phyloP scores from a whole-genome alignment of 768 basidiomycete genomes.

The Psilocybe azurescens region DNA sequence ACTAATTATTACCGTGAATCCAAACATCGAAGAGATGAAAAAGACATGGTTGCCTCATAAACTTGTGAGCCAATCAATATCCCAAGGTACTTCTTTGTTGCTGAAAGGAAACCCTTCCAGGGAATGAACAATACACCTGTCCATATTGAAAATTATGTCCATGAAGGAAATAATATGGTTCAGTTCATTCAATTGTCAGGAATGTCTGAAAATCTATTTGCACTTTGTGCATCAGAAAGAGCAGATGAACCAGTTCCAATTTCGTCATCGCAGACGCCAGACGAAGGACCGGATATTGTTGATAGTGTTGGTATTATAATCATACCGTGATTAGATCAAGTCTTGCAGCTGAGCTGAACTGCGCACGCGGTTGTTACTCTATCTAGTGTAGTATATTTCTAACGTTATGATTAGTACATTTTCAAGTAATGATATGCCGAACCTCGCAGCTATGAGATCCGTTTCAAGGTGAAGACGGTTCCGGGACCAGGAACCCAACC shows the following conservation, averaged over 20 bases:
- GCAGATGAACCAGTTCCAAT: slow-evolving; percentile 1
- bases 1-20: slow-evolving; percentile 52
- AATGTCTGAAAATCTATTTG: slow-evolving; percentile 47
- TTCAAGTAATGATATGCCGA: slow-evolving; percentile 2
- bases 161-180: slow-evolving; percentile 50
- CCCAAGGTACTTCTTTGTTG: neutral
- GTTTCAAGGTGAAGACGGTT: slow-evolving; percentile 41
- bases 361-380: neutral
- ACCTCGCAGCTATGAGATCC: neutral
- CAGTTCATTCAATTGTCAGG: slow-evolving; percentile 54
- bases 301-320: neutral
- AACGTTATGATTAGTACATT: slow-evolving; percentile 12
- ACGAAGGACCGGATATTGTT: neutral
- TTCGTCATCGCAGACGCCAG: neutral
- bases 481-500: slow-evolving; percentile 87
- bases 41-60: slow-evolving; percentile 48
- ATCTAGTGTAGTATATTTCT: slow-evolving; percentile 8
- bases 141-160: slow-evolving; percentile 42
- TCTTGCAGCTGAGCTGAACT: neutral
- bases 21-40: slow-evolving; percentile 28
- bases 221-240: slow-evolving; percentile 43
- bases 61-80: slow-evolving; percentile 39
- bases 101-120: slow-evolving; percentile 1
- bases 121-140: slow-evolving; percentile 17
- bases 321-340: neutral